These are phyloP conservation scores for Phaffia australis DNA, from an alignment of 768 basidiomycete genomes.

Conservation along the genomic window DNA sequence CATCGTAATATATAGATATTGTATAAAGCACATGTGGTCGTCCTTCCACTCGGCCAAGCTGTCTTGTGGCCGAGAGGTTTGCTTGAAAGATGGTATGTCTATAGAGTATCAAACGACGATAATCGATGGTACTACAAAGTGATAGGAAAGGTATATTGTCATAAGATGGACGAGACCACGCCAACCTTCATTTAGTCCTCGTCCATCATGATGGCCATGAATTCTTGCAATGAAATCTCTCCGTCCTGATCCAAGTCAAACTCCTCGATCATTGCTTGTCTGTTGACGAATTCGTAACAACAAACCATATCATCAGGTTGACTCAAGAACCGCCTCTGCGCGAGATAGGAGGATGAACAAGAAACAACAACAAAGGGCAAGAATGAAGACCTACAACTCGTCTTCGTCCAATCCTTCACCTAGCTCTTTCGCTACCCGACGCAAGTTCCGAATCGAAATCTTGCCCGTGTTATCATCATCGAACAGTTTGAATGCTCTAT, in stretches of 20 bases:
- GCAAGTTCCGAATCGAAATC: constrained; percentile 79
- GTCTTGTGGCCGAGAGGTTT: too few relatives aligned
- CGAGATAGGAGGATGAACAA: neutral
- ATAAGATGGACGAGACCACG: too few relatives aligned
- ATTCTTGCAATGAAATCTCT: constrained; percentile 92
- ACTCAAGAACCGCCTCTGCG: neutral
- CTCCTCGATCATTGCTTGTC: constrained; percentile 99
- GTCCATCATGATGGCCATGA: constrained; percentile 94
- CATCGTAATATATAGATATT: too few relatives aligned
- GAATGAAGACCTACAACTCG: constrained; percentile 61
- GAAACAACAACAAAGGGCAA: neutral
- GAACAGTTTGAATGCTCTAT: constrained; percentile 89
- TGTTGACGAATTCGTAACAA: constrained; percentile 35
- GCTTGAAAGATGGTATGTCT: too few relatives aligned
- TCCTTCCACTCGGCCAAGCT: too few relatives aligned
- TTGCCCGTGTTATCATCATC: constrained; percentile 94
- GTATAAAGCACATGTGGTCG: too few relatives aligned
- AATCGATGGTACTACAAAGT: too few relatives aligned
- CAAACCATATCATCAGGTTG: neutral
- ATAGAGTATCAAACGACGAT: too few relatives aligned
- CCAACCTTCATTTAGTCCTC: constrained; percentile 39
- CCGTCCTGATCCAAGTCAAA: constrained; percentile 98
- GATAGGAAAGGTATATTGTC: too few relatives aligned
- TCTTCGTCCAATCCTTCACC: constrained; percentile 92
- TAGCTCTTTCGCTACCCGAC: constrained; percentile 90